Evolutionary conservation across 2,329 filamentous ascomycete genomes (phyloP).

Genomic region (Fusarium lyarnte): DNA sequence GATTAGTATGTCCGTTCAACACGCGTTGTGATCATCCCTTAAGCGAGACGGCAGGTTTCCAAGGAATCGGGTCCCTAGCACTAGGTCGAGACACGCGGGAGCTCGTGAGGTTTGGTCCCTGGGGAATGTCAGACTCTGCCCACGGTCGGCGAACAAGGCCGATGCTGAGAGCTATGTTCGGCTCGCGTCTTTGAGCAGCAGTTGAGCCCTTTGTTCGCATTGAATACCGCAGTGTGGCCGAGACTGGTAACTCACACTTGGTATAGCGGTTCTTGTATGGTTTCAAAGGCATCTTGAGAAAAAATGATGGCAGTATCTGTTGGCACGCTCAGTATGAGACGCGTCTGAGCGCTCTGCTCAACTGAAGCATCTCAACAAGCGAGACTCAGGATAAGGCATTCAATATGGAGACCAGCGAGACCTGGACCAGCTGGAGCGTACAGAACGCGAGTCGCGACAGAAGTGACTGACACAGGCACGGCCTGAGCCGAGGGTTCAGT

Average conservation of each 20-base stretch:
- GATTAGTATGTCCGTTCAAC: constrained; percentile 18
- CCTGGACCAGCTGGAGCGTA: constrained; percentile 15
- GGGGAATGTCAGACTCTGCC: constrained; percentile 31
- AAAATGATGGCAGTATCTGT: not conserved
- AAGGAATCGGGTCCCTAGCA: constrained; percentile 32
- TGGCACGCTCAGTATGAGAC: not conserved
- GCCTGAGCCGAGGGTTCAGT: constrained; percentile 6
- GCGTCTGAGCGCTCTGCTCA: not conserved
- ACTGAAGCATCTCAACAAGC: constrained; percentile 11
- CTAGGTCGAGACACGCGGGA: constrained; percentile 34
- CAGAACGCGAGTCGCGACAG: constrained; percentile 12
- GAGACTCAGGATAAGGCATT: constrained; percentile 17
- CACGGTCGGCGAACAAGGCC: constrained; percentile 28
- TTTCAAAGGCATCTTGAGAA: not conserved
- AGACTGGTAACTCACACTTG: constrained; percentile 17
- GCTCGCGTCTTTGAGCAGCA: not conserved
- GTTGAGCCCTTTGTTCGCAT: constrained; percentile 11
- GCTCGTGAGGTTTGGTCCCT: constrained; percentile 19
- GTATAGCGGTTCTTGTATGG: not conserved
- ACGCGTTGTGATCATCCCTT: constrained; percentile 10
- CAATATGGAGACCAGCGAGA: not conserved
- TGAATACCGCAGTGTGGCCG: constrained; percentile 22
- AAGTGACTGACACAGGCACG: constrained; percentile 11
- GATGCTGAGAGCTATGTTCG: constrained; percentile 9
- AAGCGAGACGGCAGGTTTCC: constrained; percentile 8